phyloP scores from a whole-genome alignment of 306 rosid species.

The Carpinus fangiana region DNA sequence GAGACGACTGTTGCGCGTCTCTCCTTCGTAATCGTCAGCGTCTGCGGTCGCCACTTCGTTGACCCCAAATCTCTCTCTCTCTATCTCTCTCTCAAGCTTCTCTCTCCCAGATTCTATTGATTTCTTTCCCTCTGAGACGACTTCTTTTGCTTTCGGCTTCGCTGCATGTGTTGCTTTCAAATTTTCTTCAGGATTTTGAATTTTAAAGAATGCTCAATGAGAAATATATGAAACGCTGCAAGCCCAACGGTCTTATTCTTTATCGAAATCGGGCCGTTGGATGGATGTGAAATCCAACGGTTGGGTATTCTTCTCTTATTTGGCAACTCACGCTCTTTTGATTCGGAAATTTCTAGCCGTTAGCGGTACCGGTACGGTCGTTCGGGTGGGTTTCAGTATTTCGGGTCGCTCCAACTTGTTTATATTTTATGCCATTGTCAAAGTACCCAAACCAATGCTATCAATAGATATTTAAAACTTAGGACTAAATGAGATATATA shows the following conservation, averaged over 20 bases:
- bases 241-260: constrained; percentile 45
- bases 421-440: no score
- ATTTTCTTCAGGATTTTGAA: constrained; percentile 3
- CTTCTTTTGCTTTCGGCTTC: not conserved
- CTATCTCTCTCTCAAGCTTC: no score
- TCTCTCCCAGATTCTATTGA: not conserved
- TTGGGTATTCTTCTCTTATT: not conserved
- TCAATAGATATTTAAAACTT: no score
- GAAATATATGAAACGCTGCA: constrained; percentile 15
- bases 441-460: no score
- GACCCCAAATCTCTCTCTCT: not conserved
- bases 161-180: not conserved
- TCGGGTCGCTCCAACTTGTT: no score
- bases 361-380: constrained; percentile 15
- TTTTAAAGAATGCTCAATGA: not conserved
- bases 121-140: not conserved
- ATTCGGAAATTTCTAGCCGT: constrained; percentile 47
- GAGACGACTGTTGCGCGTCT: constrained; percentile 65
- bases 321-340: constrained; percentile 5
- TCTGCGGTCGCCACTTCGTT: constrained; percentile 62
- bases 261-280: constrained; percentile 28
- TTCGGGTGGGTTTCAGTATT: not conserved
- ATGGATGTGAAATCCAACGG: constrained; percentile 33
- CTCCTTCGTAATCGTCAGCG: constrained; percentile 44
- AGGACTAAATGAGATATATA: no score